phyloP scores from a whole-genome alignment of 306 rosid species.

The Quercus wislizeni region DNA sequence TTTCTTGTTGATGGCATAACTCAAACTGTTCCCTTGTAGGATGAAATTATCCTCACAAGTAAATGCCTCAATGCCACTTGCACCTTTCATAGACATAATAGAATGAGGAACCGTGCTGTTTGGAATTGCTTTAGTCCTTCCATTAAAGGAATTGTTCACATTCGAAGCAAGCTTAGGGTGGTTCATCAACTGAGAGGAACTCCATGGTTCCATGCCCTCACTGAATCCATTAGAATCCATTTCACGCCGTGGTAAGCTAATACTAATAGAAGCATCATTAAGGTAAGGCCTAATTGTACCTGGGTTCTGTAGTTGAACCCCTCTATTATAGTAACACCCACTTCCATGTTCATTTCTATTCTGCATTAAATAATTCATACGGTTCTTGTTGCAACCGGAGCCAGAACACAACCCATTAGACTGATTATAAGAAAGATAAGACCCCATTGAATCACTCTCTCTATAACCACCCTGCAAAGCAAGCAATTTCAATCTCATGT shows the following conservation, averaged over 20 bases:
- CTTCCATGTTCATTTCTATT: constrained; percentile 24
- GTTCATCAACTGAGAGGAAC: constrained; percentile 27
- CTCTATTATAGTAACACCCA: constrained; percentile 12
- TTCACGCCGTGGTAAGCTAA: constrained; percentile 24
- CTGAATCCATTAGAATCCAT: constrained; percentile 17
- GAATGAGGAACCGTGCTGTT: constrained; percentile 9
- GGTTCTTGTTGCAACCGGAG: constrained; percentile 24
- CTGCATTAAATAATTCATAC: constrained; percentile 13
- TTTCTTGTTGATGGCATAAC: constrained; percentile 14
- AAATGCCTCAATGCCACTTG: constrained; percentile 23
- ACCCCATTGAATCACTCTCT: constrained; percentile 26
- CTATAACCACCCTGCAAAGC: constrained; percentile 8
- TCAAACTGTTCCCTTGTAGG: constrained; percentile 33
- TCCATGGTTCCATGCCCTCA: constrained; percentile 15
- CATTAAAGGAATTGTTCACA: constrained; percentile 24
- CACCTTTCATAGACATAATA: constrained; percentile 19
- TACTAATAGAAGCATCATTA: constrained; percentile 17
- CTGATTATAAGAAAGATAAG: constrained; percentile 21
- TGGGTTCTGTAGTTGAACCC: constrained; percentile 23
- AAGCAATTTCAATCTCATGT: constrained; percentile 10
- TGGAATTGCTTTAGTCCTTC: constrained; percentile 16
- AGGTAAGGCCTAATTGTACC: constrained; percentile 9
- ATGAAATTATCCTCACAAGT: constrained; percentile 42
- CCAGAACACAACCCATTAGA: constrained; percentile 19
- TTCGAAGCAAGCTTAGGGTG: constrained; percentile 15